Evolutionary conservation across 352 stramenopile genomes (phyloP).

Genomic region (Phytopythium vexans): DNA sequence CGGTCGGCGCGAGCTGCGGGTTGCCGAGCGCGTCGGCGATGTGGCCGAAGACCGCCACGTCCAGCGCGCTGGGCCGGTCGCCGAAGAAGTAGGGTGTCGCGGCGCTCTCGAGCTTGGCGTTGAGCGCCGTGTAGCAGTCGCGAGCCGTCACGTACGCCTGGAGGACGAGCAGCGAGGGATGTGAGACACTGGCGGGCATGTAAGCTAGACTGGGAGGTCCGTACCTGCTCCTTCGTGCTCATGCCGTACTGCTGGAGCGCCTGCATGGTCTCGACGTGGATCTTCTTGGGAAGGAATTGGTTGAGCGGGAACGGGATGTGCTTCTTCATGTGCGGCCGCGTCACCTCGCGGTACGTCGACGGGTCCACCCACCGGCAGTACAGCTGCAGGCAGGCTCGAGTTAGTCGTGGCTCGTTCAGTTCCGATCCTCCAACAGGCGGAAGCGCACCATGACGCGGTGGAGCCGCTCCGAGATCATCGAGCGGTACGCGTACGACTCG

Average conservation of each 20-base stretch:
- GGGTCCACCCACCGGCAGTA: constrained; percentile 86
- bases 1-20: constrained; percentile 56
- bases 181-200: not conserved
- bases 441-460: constrained; percentile 58
- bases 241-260: constrained; percentile 54
- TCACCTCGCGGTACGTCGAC: constrained; percentile 83
- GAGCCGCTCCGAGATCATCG: constrained; percentile 82
- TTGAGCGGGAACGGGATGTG: constrained; percentile 82
- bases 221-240: constrained; percentile 61
- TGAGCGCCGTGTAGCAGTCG: constrained; percentile 83
- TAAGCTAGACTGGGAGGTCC: not conserved
- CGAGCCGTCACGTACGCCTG: constrained; percentile 75
- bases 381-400: constrained; percentile 16
- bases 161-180: not conserved
- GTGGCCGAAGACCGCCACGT: constrained; percentile 82
- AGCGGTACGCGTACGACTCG: constrained; percentile 80
- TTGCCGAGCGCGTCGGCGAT: constrained; percentile 78
- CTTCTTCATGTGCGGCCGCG: constrained; percentile 75
- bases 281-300: constrained; percentile 82
- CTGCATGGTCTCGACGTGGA: constrained; percentile 69
- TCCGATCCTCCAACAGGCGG: not conserved
- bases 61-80: constrained; percentile 55
- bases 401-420: not conserved
- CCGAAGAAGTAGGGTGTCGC: constrained; percentile 70
- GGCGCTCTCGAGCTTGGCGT: constrained; percentile 68